These are phyloP conservation scores for rapeseed (Brassica napus) DNA, from an alignment of 345 rosid species.

Conservation along the genomic window DNA sequence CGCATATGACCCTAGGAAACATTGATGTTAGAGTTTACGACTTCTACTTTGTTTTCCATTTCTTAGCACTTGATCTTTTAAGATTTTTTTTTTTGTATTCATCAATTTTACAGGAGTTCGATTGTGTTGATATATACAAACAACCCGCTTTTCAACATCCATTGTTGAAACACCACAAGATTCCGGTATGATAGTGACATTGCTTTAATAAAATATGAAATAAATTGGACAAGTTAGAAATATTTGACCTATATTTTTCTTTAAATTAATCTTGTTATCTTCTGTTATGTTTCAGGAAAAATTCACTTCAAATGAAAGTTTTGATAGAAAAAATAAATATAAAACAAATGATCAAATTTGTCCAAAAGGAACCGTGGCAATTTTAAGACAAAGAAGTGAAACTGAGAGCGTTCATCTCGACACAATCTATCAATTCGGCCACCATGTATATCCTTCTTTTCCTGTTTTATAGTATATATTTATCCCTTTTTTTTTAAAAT, in stretches of 20 bases:
- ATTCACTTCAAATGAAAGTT: not conserved
- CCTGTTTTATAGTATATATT: not conserved
- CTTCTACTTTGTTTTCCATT: not conserved
- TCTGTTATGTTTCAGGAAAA: not conserved
- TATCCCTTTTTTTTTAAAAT: not conserved
- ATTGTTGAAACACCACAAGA: conserved; percentile 24
- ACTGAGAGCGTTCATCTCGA: not conserved
- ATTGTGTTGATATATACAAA: conserved; percentile 29
- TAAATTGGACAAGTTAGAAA: not conserved
- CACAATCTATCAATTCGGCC: not conserved
- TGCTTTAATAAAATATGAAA: not conserved
- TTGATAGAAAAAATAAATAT: not conserved
- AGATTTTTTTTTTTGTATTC: not conserved
- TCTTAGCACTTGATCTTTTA: not conserved
- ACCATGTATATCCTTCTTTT: conserved; percentile 3
- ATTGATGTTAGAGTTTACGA: not conserved
- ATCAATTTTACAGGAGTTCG: conserved; percentile 8
- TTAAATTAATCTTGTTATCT: not conserved
- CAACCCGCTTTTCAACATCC: conserved; percentile 32
- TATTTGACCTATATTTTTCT: not conserved
- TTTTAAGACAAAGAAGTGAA: not conserved
- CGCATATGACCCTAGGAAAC: not conserved
- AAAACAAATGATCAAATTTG: conserved; percentile 1
- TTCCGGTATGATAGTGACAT: conserved; percentile 5
- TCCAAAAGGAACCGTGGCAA: conserved; percentile 31